Evolutionary conservation across 2,329 filamentous ascomycete species (phyloP), one percentile per base, ranked within the genome.

Genomic region (Penicillium decumbens): DNA sequence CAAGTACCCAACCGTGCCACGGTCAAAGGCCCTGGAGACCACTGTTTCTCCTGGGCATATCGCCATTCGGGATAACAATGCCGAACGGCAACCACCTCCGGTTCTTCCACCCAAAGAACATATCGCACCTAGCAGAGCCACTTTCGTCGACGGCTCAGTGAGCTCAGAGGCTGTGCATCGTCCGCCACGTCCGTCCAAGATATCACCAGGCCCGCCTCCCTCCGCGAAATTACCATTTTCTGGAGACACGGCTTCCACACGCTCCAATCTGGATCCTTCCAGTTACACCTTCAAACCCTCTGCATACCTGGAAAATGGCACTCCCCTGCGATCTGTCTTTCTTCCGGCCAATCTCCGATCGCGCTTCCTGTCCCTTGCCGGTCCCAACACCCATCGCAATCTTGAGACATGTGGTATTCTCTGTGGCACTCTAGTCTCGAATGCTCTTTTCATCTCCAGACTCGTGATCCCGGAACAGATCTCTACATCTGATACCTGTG

Each of bases 351-450:
- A 81, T 10, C 79, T 98, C 1, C 88, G 90, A 25, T 72, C 77
- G 2, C 75, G 79, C 5, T 98, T 98, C 66, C 77, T 97, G 15
- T 72, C 80, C 3, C 74, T 90, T 27, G 92, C 91, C 0, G 72
- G 80, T 0, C 71, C 80, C 15, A 97, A 98, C 66, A 98, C 93
- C 0, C 74, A 75, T 27, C 77, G 78, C 3, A 95, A 95, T 30
- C 79, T 97, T 15, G 93, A 98, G 72, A 97, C 93, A 59, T 97
- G 93, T 66, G 93, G 92, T 30, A 92, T 98, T 57, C 79, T 98
- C 9, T 95, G 90, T 64, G 93, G 92, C 6, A 92, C 89, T 1
- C 77, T 91, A 1, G 87, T 95, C 63, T 92, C 91, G 59, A 96
- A 96, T 65, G 93, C 93, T 0, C 77, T 98, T 3, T 97, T 97